Conservation (phyloP, 805 yeast species). For the Maudiozyma bulderi region DNA sequence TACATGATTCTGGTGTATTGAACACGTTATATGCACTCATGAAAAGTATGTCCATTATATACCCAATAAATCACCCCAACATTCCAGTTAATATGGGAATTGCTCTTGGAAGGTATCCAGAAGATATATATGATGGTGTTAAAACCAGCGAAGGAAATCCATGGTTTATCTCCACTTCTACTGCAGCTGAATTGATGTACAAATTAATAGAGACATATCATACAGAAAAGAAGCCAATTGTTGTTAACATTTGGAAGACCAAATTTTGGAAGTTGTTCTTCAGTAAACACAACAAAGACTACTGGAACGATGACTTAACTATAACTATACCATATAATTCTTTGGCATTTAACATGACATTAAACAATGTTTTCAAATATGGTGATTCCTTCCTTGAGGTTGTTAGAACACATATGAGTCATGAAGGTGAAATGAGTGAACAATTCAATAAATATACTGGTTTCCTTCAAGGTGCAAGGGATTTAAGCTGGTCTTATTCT, state of each 20-base stretch:
- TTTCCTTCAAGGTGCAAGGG: conserved; percentile 76
- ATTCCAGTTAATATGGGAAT: conserved; percentile 37
- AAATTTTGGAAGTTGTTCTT: conserved; percentile 21
- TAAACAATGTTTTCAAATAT: conserved; percentile 39
- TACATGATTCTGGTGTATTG: conserved; percentile 46
- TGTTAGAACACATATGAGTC: conserved; percentile 49
- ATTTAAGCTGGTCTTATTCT: conserved; percentile 87
- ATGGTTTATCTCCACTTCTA: conserved; percentile 76
- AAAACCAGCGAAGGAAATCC: conserved; percentile 77
- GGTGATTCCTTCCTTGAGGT: conserved; percentile 60
- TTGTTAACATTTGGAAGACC: conserved; percentile 27
- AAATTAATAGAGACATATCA: conserved; percentile 41
- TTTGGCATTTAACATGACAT: conserved; percentile 37
- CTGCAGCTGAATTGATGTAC: conserved; percentile 57
- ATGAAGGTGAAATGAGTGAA: conserved; percentile 70
- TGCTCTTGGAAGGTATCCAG: conserved; percentile 88
- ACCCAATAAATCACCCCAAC: conserved; percentile 60
- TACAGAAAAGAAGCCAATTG: conserved; percentile 34
- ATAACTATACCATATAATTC: conserved; percentile 20
- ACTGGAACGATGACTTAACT: not conserved
- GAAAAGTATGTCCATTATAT: conserved; percentile 59
- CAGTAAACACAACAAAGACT: not conserved
- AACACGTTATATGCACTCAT: conserved; percentile 57
- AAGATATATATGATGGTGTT: conserved; percentile 76
- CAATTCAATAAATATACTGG: conserved; percentile 79